Percentiles rank a stretch among this genome's conserved stretches.
phyloP scores from a whole-genome alignment of 1,139 yeast genomes.

The Torulaspora globosa region DNA sequence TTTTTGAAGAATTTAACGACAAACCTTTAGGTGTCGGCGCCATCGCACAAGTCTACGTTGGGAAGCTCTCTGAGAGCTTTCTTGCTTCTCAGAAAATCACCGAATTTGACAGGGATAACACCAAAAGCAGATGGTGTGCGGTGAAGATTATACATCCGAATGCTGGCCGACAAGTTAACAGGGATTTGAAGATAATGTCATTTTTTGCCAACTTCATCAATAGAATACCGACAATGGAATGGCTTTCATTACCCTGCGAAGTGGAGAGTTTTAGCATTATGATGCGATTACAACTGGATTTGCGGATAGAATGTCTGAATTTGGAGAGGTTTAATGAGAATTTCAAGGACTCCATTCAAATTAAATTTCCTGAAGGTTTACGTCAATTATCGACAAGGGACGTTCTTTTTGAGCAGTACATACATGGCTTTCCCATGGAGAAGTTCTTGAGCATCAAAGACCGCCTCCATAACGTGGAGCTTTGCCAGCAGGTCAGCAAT shows the following conservation, averaged over 20 bases:
- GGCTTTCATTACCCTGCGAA: conserved; percentile 93
- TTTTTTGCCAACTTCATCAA: conserved; percentile 71
- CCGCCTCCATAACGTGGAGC: conserved; percentile 32
- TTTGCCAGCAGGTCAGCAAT: conserved; percentile 76
- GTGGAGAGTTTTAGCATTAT: conserved; percentile 80
- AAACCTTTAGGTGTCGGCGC: conserved; percentile 93
- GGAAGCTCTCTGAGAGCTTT: conserved; percentile 52
- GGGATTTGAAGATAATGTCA: conserved; percentile 81
- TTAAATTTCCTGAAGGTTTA: conserved; percentile 80
- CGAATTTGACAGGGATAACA: conserved; percentile 14
- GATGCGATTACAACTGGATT: conserved; percentile 85
- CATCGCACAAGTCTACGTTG: conserved; percentile 90
- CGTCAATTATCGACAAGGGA: conserved; percentile 61
- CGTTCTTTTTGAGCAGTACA: conserved; percentile 80
- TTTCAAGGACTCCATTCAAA: conserved; percentile 49
- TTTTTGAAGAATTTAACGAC: conserved; percentile 74
- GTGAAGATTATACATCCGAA: conserved; percentile 89
- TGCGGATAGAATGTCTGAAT: conserved; percentile 84
- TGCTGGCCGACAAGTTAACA: conserved; percentile 63
- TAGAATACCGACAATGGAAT: conserved; percentile 87
- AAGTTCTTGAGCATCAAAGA: conserved; percentile 49
- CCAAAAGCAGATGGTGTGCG: conserved; percentile 60
- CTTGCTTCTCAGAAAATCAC: conserved; percentile 39
- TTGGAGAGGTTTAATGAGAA: conserved; percentile 54
- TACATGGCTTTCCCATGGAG: conserved; percentile 80